A percentile compares a stretch with the other conserved stretches of the same genome.
Evolutionary conservation across 78 protist genomes (phyloP).

Genomic region (Neovahlkampfia damariscottae): DNA sequence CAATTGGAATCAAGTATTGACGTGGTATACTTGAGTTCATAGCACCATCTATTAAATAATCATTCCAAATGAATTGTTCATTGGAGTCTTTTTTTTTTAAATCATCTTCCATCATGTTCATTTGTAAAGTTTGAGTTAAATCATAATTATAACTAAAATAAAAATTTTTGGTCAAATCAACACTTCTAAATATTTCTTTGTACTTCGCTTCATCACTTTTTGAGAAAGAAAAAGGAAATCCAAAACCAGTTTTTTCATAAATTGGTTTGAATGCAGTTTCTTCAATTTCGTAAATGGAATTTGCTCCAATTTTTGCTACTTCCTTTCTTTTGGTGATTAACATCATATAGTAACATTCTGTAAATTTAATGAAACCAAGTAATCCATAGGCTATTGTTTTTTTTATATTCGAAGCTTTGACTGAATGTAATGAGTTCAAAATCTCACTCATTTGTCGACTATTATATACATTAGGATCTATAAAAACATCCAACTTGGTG

Average conservation of each 20-base stretch:
- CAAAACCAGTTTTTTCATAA: not conserved
- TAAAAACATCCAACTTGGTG: no score
- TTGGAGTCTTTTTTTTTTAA: not conserved
- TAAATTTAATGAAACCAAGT: slow-evolving; percentile 67
- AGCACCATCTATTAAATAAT: slow-evolving; percentile 30
- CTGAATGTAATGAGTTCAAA: slow-evolving; percentile 17
- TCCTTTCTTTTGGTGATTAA: slow-evolving; percentile 50
- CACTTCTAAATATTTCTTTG: slow-evolving; percentile 27
- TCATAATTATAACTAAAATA: slow-evolving; percentile 83
- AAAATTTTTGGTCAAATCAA: slow-evolving; percentile 69
- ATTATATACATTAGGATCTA: slow-evolving; percentile 44
- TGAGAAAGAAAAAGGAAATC: not conserved
- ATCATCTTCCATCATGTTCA: slow-evolving; percentile 6
- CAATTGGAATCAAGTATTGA: slow-evolving; percentile 57
- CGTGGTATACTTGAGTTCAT: not conserved
- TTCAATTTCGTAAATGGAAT: slow-evolving; percentile 54
- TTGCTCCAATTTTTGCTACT: slow-evolving; percentile 73
- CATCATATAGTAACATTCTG: slow-evolving; percentile 74
- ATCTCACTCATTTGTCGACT: slow-evolving; percentile 30
- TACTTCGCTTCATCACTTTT: slow-evolving; percentile 20
- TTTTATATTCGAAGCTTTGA: not conserved
- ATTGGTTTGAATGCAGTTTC: slow-evolving; percentile 27
- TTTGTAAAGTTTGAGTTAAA: slow-evolving; percentile 60
- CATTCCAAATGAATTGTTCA: slow-evolving; percentile 76
- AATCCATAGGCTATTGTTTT: slow-evolving; percentile 25